Conservation (phyloP, 2,329 filamentous ascomycete species). For the Phialophora macrospora region DNA sequence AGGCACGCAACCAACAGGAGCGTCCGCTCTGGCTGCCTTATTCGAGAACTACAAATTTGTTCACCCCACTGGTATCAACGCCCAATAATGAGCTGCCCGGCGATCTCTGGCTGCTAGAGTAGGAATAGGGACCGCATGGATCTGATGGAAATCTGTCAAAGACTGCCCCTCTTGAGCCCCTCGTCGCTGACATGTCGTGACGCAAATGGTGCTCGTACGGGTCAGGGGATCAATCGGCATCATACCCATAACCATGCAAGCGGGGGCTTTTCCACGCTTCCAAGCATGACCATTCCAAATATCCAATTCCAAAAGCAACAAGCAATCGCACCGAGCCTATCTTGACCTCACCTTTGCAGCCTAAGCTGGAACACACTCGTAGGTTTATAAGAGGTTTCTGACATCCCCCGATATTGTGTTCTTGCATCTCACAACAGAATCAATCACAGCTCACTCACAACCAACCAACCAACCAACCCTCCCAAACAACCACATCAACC, state of each 20-base stretch:
- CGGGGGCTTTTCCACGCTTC: background rate
- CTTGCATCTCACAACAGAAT: slow-evolving; percentile 6
- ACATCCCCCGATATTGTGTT: background rate
- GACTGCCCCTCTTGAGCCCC: background rate
- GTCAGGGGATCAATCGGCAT: slow-evolving; percentile 12
- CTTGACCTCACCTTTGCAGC: slow-evolving; percentile 4
- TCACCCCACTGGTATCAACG: background rate
- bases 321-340: slow-evolving; percentile 6
- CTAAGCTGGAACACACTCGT: background rate
- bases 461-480: background rate
- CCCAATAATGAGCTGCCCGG: background rate
- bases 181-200: slow-evolving; percentile 4
- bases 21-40: background rate
- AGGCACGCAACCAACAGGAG: background rate
- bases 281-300: slow-evolving; percentile 19
- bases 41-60: background rate
- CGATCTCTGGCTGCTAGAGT: background rate
- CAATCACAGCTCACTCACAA: background rate
- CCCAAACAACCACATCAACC: slow-evolving; percentile 5
- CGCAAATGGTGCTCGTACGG: background rate
- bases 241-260: slow-evolving; percentile 1
- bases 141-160: background rate
- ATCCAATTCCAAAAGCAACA: slow-evolving; percentile 1
- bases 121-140: background rate
- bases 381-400: slow-evolving; percentile 5